Evolutionary conservation across 1,284 basidiomycete species (phyloP), one percentile per base, ranked within the genome.

Genomic region (Psilocybe mexicana): DNA sequence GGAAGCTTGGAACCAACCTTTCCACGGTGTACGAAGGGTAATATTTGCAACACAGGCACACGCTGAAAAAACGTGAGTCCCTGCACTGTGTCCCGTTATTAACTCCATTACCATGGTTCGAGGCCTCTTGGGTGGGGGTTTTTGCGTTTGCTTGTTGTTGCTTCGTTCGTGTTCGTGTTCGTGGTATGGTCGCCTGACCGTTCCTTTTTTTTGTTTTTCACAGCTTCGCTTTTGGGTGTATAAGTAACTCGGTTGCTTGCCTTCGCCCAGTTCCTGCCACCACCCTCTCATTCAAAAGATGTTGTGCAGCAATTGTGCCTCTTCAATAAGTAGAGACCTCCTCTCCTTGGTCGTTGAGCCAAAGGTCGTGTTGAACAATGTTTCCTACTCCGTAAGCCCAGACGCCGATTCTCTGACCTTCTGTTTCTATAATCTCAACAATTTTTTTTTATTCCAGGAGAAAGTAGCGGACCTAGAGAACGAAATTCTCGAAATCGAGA

Each of bases 401-500:
- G 6, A 18, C 18, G 18, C 18, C 18, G 18, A 18, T 18, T 18
- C 18, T 18, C 18, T 18, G 18, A 18, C 18, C 18, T 18, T 18
- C 6, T 26, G 7, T 47, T 1, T 1, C 28, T 2, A 6, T 25
- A 35, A 2, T 5, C 10, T 5, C 6, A 10, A 5, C 14, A 18
- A 11, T 1, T 47, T 18, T 38, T 24, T 40, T n/a, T 25, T 26
- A 3, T 36, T 11, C 7, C 28, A 62, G 57, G 43, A 62, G 30
- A 59, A 14, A 23, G 52, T 54, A 18, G 52, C 57, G 23, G 43
- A 24, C 12, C 25, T 65, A 33, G 51, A 60, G 25, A 54, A 52
- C 23, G 65, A 66, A 40, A 64, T 66, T 25, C 47, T 38, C 7
- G 52, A 54, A 24, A 55, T 66, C 12, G 63, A 64, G n/a, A 54